Conservation (phyloP, 495 filamentous ascomycete species). For the Wilcoxina mikolae region DNA sequence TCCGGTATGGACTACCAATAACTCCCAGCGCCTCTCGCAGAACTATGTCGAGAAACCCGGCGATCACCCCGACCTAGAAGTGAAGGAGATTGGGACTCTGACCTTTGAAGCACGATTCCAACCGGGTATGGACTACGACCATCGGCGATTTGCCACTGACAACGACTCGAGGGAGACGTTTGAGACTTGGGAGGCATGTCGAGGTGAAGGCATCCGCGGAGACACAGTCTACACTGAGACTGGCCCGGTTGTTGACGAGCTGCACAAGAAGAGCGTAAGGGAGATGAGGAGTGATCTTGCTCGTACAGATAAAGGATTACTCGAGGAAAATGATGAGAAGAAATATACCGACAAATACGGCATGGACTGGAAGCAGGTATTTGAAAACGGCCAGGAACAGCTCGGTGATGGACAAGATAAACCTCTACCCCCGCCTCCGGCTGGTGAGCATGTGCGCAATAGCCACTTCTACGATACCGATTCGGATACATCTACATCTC, state of each 20-base stretch:
- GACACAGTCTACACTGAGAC: constrained; percentile 52
- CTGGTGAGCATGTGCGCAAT: not conserved
- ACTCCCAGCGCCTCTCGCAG: constrained; percentile 58
- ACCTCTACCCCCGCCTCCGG: not conserved
- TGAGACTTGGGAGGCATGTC: constrained; percentile 85
- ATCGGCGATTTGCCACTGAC: constrained; percentile 66
- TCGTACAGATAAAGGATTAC: constrained; percentile 32
- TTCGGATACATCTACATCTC: not conserved
- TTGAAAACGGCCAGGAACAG: constrained; percentile 48
- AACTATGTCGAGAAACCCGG: constrained; percentile 75
- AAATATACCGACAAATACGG: constrained; percentile 70
- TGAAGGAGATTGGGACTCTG: constrained; percentile 61
- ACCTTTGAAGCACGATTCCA: constrained; percentile 69
- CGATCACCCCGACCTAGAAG: constrained; percentile 50
- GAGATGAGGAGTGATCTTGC: constrained; percentile 67
- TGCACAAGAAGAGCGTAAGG: constrained; percentile 67
- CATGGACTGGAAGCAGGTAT: constrained; percentile 79
- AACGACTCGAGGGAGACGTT: constrained; percentile 84
- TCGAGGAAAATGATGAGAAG: constrained; percentile 48
- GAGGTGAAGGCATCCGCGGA: constrained; percentile 63
- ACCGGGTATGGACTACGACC: constrained; percentile 79
- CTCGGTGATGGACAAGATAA: not conserved
- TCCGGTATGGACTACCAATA: constrained; percentile 72
- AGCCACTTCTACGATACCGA: not conserved
- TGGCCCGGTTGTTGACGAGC: constrained; percentile 46